A percentile compares a stretch with the other conserved stretches of the same genome.
Evolutionary conservation across 805 yeast genomes (phyloP).

Genomic region (Candida pseudoglaebosa): DNA sequence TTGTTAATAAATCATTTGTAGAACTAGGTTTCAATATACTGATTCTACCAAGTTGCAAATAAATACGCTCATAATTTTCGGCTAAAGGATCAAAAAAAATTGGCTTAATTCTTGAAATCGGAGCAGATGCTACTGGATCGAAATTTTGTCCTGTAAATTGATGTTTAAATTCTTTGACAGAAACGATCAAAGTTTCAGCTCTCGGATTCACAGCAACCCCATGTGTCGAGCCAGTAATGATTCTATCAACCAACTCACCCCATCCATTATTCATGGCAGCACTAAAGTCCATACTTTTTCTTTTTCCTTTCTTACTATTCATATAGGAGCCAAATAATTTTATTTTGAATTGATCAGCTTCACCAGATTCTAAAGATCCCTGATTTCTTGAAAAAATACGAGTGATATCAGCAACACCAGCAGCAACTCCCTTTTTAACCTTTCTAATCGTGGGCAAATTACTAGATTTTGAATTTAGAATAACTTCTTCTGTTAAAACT

Average conservation of each 20-base stretch:
- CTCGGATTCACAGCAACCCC: slow-evolving; percentile 82
- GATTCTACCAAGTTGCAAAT: slow-evolving; percentile 54
- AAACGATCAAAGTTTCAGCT: slow-evolving; percentile 64
- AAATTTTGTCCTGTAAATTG: slow-evolving; percentile 20
- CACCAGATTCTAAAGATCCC: slow-evolving; percentile 57
- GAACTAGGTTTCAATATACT: slow-evolving; percentile 21
- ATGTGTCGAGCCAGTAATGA: slow-evolving; percentile 65
- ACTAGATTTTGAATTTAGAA: slow-evolving; percentile 29
- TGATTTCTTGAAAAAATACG: slow-evolving; percentile 66
- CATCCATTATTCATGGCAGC: slow-evolving; percentile 56
- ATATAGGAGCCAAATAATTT: slow-evolving; percentile 70
- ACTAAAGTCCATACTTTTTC: slow-evolving; percentile 9
- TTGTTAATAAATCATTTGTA: slow-evolving; percentile 45
- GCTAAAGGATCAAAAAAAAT: slow-evolving; percentile 63
- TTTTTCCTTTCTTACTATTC: slow-evolving; percentile 31
- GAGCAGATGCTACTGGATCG: slow-evolving; percentile 22
- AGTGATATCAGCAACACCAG: slow-evolving; percentile 83
- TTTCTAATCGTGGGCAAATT: slow-evolving; percentile 29
- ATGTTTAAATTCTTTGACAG: slow-evolving; percentile 70
- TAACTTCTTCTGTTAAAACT: slow-evolving; percentile 65
- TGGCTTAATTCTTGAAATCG: slow-evolving; percentile 63
- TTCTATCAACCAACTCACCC: slow-evolving; percentile 82
- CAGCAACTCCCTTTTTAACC: slow-evolving; percentile 77
- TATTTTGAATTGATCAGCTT: slow-evolving; percentile 66
- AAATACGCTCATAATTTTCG: slow-evolving; percentile 55